A percentile compares a stretch with the other conserved stretches of the same genome.
Conservation (phyloP, 1,139 yeast genomes). For the Groenewaldozyma auringiensis region DNA sequence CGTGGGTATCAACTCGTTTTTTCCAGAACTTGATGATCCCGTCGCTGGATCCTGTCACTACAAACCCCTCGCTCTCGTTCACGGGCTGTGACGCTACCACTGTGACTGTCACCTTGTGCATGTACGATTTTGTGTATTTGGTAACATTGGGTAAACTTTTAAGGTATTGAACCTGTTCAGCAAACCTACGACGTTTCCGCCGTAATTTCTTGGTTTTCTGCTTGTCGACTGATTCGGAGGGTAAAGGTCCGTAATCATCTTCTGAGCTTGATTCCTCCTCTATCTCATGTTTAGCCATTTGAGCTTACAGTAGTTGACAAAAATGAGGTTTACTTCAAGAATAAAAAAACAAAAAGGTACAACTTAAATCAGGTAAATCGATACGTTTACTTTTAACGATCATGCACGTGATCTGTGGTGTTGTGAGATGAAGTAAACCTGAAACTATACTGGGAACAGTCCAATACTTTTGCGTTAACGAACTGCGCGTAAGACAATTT, state of each 20-base stretch:
- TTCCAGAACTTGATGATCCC: slow-evolving; percentile 41
- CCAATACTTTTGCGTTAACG: no score
- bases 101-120: slow-evolving; percentile 10
- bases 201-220: neutral
- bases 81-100: slow-evolving; percentile 10
- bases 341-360: no score
- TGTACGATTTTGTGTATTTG: slow-evolving; percentile 12
- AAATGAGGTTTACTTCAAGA: no score
- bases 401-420: no score
- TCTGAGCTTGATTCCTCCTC: neutral
- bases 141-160: slow-evolving; percentile 12
- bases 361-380: no score
- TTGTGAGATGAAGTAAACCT: no score
- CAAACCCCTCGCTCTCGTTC: slow-evolving; percentile 15
- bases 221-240: neutral
- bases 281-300: slow-evolving; percentile 3
- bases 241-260: neutral
- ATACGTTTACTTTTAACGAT: no score
- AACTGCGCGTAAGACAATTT: no score
- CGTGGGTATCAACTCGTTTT: slow-evolving; percentile 9
- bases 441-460: no score
- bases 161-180: slow-evolving; percentile 9
- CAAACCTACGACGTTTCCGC: slow-evolving; percentile 13
- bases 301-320: neutral
- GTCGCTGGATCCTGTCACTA: slow-evolving; percentile 36